These are phyloP conservation scores for Malus fusca DNA, from an alignment of 306 rosid species.

Conservation along the genomic window DNA sequence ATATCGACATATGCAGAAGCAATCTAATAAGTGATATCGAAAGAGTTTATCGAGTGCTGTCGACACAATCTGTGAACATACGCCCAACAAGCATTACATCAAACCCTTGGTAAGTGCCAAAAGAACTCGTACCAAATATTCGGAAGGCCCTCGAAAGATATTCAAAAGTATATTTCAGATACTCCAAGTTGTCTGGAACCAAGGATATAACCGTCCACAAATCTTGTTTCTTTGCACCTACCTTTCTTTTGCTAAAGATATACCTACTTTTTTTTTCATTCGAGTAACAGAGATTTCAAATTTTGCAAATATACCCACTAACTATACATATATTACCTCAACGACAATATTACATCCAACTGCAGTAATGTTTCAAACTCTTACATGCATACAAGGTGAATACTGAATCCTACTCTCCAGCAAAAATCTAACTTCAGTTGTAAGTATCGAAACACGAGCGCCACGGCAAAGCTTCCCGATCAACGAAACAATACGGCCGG, in stretches of 20 bases:
- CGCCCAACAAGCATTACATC: no score
- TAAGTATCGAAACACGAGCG: neutral
- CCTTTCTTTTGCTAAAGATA: neutral
- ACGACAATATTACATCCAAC: neutral
- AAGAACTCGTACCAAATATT: no score
- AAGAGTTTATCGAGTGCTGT: no score
- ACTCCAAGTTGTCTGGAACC: no score
- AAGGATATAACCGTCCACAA: neutral
- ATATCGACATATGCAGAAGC: no score
- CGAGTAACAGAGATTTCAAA: neutral
- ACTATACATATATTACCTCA: neutral
- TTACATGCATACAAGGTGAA: neutral
- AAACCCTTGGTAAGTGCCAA: no score
- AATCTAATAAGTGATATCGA: no score
- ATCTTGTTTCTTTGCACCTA: neutral
- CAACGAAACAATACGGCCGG: no score
- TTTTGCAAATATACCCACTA: neutral
- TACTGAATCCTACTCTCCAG: neutral
- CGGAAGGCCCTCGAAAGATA: fast-evolving
- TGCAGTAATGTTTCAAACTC: neutral
- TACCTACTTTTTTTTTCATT: neutral
- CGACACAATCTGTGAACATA: no score
- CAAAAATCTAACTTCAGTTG: neutral
- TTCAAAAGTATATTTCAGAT: no score
- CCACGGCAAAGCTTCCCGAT: neutral